Conservation (phyloP, 2,329 filamentous ascomycete species). For the Hymenotorrendiella dingleyae region DNA sequence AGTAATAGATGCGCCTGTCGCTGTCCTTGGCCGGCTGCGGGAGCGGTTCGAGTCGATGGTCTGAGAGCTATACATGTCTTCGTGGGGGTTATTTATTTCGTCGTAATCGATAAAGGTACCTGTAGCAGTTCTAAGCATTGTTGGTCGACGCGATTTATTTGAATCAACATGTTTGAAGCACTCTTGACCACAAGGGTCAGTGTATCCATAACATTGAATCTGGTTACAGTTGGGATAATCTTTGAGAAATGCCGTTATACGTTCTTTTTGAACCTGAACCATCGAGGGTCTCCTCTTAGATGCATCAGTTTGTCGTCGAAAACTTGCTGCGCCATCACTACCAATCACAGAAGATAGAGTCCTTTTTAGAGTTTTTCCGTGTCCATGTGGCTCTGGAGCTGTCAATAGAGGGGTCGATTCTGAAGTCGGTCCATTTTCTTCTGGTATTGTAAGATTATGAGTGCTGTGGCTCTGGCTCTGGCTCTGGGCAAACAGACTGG, state of each 20-base stretch:
- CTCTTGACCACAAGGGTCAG: conserved; percentile 52
- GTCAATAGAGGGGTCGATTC: conserved; percentile 28
- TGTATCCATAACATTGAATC: conserved; percentile 58
- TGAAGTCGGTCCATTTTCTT: conserved; percentile 13
- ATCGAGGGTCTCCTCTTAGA: conserved; percentile 45
- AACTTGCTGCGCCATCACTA: conserved; percentile 5
- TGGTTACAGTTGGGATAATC: too few relatives aligned
- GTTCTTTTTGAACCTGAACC: conserved; percentile 45
- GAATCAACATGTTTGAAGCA: conserved; percentile 54
- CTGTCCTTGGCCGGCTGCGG: too few relatives aligned
- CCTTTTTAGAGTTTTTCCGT: conserved; percentile 14
- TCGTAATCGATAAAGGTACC: not conserved
- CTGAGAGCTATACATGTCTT: too few relatives aligned
- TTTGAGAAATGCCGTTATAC: conserved; percentile 59
- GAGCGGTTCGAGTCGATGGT: too few relatives aligned
- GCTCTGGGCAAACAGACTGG: too few relatives aligned
- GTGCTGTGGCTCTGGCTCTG: too few relatives aligned
- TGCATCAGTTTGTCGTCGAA: conserved; percentile 1
- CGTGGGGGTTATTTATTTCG: too few relatives aligned
- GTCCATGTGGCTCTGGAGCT: conserved; percentile 7
- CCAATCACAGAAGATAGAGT: not conserved
- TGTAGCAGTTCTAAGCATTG: not conserved
- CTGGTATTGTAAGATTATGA: not conserved
- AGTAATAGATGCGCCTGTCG: not conserved
- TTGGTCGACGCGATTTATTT: not conserved